phyloP scores from a whole-genome alignment of 805 yeast species.

The Barnettozyma salicaria region DNA sequence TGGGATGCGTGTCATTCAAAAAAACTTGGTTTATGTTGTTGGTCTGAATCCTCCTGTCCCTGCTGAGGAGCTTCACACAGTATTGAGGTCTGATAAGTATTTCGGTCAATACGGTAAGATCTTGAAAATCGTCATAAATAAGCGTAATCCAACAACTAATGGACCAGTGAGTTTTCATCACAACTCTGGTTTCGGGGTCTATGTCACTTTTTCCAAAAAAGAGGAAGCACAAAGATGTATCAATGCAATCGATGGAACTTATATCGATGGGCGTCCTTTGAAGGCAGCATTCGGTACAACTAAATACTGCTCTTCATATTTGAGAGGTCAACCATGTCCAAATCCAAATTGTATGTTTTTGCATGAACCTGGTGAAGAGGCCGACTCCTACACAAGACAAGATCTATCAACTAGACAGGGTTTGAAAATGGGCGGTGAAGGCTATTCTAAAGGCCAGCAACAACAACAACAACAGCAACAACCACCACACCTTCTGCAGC shows the following conservation, averaged over 20 bases:
- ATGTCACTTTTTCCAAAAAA: conserved; percentile 86
- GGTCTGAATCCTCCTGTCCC: conserved; percentile 81
- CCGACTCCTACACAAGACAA: conserved; percentile 90
- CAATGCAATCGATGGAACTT: conserved; percentile 84
- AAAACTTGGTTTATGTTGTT: conserved; percentile 91
- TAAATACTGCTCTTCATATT: conserved; percentile 93
- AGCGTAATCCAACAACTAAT: conserved; percentile 45
- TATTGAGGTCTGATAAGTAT: conserved; percentile 82
- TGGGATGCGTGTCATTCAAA: conserved; percentile 97
- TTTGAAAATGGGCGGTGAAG: conserved; percentile 41
- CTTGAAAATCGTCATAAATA: conserved; percentile 87
- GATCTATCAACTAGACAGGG: conserved; percentile 75
- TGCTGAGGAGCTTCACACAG: conserved; percentile 77
- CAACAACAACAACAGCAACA: conserved; percentile 20
- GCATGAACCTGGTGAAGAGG: conserved; percentile 99
- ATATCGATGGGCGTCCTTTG: conserved; percentile 83
- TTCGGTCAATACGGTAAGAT: conserved; percentile 99
- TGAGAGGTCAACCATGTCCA: conserved; percentile 94
- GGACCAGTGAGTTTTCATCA: conserved; percentile 22
- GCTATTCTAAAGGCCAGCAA: conserved; percentile 26
- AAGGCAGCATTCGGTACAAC: conserved; percentile 98
- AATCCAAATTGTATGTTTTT: conserved; percentile 98
- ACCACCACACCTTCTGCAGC: conserved; percentile 7
- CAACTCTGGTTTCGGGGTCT: conserved; percentile 84
- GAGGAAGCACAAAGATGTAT: conserved; percentile 96